These are phyloP conservation scores for Punctularia strigosozonata DNA, from an alignment of 768 basidiomycete species.

Conservation along the genomic window DNA sequence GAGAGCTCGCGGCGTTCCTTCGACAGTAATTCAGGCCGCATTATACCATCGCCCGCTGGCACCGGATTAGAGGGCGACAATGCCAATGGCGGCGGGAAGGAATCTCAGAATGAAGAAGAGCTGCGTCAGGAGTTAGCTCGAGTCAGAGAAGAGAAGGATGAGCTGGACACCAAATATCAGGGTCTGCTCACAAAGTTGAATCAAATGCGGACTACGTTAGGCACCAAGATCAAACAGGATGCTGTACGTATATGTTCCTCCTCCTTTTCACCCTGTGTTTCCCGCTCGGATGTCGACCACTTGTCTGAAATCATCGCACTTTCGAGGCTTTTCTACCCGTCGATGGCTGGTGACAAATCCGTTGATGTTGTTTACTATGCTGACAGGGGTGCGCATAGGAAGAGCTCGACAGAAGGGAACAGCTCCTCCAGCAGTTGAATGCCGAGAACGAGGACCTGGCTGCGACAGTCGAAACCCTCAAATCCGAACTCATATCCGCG, in stretches of 20 bases:
- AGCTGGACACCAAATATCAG: constrained; percentile 75
- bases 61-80: too few relatives aligned
- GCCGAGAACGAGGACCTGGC: constrained; percentile 67
- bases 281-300: constrained; percentile 1
- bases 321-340: too few relatives aligned
- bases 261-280: neutral
- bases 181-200: constrained; percentile 82
- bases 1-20: too few relatives aligned
- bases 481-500: constrained; percentile 65
- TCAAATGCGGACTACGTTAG: constrained; percentile 85
- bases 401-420: constrained; percentile 92
- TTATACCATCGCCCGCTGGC: too few relatives aligned
- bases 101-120: too few relatives aligned
- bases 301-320: constrained; percentile 7
- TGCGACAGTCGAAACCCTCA: constrained; percentile 65
- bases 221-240: constrained; percentile 92
- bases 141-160: constrained; percentile 78
- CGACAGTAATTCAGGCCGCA: too few relatives aligned
- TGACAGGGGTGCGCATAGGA: constrained; percentile 71
- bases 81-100: too few relatives aligned
- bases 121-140: constrained; percentile 68
- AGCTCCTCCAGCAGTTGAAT: constrained; percentile 67
- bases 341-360: too few relatives aligned
- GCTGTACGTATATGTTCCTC: constrained; percentile 49
- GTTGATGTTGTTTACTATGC: too few relatives aligned